Percentiles rank a stretch among this genome's conserved stretches.
Evolutionary conservation across 805 yeast species (phyloP).

Genomic region (Zygosaccharomyces bisporus): DNA sequence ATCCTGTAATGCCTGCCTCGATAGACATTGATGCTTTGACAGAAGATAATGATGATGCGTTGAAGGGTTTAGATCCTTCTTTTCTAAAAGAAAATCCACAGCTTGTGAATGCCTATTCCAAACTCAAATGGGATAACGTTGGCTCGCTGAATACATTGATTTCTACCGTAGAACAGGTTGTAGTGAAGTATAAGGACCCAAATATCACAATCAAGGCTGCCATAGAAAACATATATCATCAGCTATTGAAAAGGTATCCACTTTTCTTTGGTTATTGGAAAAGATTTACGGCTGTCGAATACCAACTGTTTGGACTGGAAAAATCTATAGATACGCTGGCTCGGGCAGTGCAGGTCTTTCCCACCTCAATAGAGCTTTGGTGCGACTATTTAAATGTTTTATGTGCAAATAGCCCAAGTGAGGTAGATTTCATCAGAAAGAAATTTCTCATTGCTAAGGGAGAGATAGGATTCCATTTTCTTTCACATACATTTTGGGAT

Average conservation of each 20-base stretch:
- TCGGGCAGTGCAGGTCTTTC: constrained; percentile 47
- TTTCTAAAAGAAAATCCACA: constrained; percentile 30
- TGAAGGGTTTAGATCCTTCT: constrained; percentile 22
- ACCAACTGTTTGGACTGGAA: constrained; percentile 52
- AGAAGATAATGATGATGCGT: constrained; percentile 3
- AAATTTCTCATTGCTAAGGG: constrained; percentile 49
- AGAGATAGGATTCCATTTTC: constrained; percentile 64
- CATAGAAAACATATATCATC: constrained; percentile 38
- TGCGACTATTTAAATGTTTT: constrained; percentile 57
- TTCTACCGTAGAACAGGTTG: constrained; percentile 31
- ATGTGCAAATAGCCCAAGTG: constrained; percentile 39
- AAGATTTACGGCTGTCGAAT: constrained; percentile 51
- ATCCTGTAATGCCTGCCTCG: background rate
- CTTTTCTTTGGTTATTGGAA: constrained; percentile 62
- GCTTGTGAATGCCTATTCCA: constrained; percentile 22
- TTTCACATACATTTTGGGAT: constrained; percentile 83
- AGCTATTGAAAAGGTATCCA: constrained; percentile 53
- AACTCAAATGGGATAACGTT: constrained; percentile 35
- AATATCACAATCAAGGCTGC: constrained; percentile 30
- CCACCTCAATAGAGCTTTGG: constrained; percentile 66
- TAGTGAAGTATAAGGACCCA: constrained; percentile 36
- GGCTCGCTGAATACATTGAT: constrained; percentile 42
- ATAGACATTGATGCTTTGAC: background rate
- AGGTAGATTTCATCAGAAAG: constrained; percentile 35
- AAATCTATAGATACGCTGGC: constrained; percentile 45